phyloP scores from a whole-genome alignment of 2,329 filamentous ascomycete species.

The Aspergillus tamarii region DNA sequence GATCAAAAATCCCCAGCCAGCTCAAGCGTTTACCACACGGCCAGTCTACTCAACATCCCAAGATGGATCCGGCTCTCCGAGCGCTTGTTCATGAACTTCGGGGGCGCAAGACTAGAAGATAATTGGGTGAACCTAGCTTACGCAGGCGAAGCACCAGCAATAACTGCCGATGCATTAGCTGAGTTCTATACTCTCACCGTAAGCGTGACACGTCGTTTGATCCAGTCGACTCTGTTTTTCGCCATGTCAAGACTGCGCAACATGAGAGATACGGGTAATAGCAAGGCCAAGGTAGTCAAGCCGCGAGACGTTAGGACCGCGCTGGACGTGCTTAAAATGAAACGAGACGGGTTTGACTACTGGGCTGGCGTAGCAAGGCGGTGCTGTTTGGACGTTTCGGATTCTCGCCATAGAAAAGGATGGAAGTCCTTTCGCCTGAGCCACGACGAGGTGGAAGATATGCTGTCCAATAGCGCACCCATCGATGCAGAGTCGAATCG shows the following conservation, averaged over 20 bases:
- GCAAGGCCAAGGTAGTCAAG: slow-evolving; percentile 41
- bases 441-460: slow-evolving; percentile 49
- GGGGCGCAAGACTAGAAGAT: slow-evolving; percentile 57
- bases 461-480: slow-evolving; percentile 30
- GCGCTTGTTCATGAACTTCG: slow-evolving; percentile 74
- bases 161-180: slow-evolving; percentile 74
- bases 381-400: slow-evolving; percentile 55
- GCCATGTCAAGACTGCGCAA: slow-evolving; percentile 69
- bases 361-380: slow-evolving; percentile 58
- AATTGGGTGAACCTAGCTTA: slow-evolving; percentile 69
- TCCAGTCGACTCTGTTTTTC: slow-evolving; percentile 71
- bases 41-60: slow-evolving; percentile 60
- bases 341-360: slow-evolving; percentile 49
- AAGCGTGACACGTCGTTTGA: slow-evolving; percentile 69
- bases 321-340: slow-evolving; percentile 57
- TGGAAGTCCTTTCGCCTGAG: slow-evolving; percentile 33
- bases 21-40: slow-evolving; percentile 50
- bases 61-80: slow-evolving; percentile 68
- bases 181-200: slow-evolving; percentile 73
- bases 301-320: slow-evolving; percentile 58
- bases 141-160: slow-evolving; percentile 61
- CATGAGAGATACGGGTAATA: slow-evolving; percentile 35
- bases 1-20: slow-evolving; percentile 29
- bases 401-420: slow-evolving; percentile 37
- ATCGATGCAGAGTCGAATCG: slow-evolving; percentile 14